Conservation (phyloP, 805 yeast species). For the Ogataea nitratoaversa region DNA sequence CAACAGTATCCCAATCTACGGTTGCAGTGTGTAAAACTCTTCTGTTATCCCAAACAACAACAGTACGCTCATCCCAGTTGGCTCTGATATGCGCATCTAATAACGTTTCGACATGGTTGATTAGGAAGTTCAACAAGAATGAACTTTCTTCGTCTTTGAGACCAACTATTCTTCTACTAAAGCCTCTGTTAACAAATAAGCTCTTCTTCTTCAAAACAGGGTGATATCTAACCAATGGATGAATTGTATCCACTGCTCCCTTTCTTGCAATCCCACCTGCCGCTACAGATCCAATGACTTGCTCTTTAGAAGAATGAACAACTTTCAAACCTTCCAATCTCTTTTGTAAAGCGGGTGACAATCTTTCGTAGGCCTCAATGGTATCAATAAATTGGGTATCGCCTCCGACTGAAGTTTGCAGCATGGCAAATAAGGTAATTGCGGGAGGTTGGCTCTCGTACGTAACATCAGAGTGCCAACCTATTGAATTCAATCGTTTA, state of each 20-base stretch:
- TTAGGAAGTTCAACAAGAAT: slow-evolving; percentile 49
- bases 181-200: slow-evolving; percentile 50
- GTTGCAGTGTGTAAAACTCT: slow-evolving; percentile 58
- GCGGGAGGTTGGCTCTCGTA: slow-evolving; percentile 71
- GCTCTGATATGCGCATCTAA: slow-evolving; percentile 61
- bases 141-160: slow-evolving; percentile 65
- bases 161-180: slow-evolving; percentile 58
- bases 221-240: slow-evolving; percentile 61
- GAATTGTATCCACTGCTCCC: slow-evolving; percentile 50
- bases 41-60: slow-evolving; percentile 71
- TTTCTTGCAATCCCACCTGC: slow-evolving; percentile 58
- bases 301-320: slow-evolving; percentile 60
- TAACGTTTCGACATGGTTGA: slow-evolving; percentile 40
- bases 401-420: slow-evolving; percentile 54
- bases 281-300: slow-evolving; percentile 48
- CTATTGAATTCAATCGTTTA: slow-evolving; percentile 32
- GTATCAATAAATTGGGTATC: slow-evolving; percentile 68
- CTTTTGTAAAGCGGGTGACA: slow-evolving; percentile 57
- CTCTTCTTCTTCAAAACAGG: slow-evolving; percentile 60
- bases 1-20: slow-evolving; percentile 59
- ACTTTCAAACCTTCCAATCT: slow-evolving; percentile 56
- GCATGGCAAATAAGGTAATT: slow-evolving; percentile 55
- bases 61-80: slow-evolving; percentile 58
- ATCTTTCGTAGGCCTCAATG: slow-evolving; percentile 60
- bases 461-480: slow-evolving; percentile 70